Conservation (phyloP, 2,329 filamentous ascomycete species). For the Botrytis hyacinthi region DNA sequence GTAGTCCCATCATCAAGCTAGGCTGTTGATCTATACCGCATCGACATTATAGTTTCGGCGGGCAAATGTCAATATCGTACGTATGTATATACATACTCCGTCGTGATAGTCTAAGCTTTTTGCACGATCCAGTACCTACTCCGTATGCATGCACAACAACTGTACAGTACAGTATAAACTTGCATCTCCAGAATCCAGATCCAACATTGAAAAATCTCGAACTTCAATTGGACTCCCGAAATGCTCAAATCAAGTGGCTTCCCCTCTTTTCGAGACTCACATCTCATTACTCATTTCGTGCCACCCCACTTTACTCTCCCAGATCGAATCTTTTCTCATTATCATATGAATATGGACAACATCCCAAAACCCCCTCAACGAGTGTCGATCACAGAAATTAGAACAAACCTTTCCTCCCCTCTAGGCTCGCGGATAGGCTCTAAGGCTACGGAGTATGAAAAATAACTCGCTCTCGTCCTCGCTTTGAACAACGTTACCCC, state of each 20-base stretch:
- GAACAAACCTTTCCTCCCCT: background rate
- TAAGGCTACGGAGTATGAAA: slow-evolving; percentile 1
- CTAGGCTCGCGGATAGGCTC: background rate
- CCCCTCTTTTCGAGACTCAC: background rate
- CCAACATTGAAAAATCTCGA: background rate
- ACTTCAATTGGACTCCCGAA: background rate
- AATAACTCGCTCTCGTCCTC: background rate
- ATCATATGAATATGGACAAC: background rate
- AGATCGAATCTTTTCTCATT: background rate
- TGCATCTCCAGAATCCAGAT: background rate
- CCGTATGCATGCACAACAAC: slow-evolving; percentile 1
- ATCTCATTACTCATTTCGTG: background rate
- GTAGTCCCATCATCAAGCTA: slow-evolving; percentile 2
- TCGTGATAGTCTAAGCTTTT: background rate
- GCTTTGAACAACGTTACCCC: slow-evolving; percentile 31
- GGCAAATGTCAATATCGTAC: background rate
- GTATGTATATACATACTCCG: background rate
- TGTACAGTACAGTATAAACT: background rate
- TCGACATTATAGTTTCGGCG: background rate
- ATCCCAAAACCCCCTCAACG: background rate
- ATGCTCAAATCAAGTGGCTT: background rate
- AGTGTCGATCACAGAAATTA: background rate
- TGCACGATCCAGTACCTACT: background rate
- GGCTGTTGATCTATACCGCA: background rate
- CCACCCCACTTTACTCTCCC: background rate